Evolutionary conservation across 2,329 filamentous ascomycete species (phyloP), one percentile per base, ranked within the genome.

Genomic region (Cephalotrichum gorgonifer): DNA sequence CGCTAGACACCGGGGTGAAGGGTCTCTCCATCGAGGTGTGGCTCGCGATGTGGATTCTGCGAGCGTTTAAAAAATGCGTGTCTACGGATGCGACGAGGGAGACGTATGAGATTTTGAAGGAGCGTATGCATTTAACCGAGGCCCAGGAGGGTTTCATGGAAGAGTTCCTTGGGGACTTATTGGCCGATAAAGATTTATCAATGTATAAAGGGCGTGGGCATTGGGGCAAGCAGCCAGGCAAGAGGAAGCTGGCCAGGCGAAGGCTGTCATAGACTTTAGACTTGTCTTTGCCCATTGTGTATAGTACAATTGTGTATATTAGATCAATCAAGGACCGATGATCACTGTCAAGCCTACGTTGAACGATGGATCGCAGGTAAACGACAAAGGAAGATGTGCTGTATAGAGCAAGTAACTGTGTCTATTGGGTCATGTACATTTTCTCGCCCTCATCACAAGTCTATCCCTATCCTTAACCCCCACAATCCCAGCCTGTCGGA

Each of bases 61-160:
- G 72, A 42, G 85, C 86, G 3, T 86, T 86, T 60, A 71, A 73
- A 52, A 77, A 72, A 53, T 83, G 79, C 57, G 70, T 71, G n/a
- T 67, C 73, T 1, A 61, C 63, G 22, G 69, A 75, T 11, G 65
- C 70, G 28, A 71, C 83, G 43, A 52, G 80, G 51, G 65, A 73
- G 39, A 73, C 78, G 3, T 88, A 76, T 56, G 69, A 72, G 23
- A 62, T 64, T 23, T 58, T 81, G 50, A 67, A 65, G 31, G 55
- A 62, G 38, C 66, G 73, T 31, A 81, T 76, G 74, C 57, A 69
- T 15, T 61, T 74, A 38, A 59, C 63, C 39, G 62, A 68, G 26
- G 76, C 75, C 47, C 69, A 78, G 64, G 60, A 74, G 20, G 62
- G 65, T 11, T 64, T 75, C 43, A 56, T 76, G 38, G 62, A 71